Evolutionary conservation across 805 yeast species (phyloP), one percentile per base, ranked within the genome.

Genomic region (Yarrowia deformans): DNA sequence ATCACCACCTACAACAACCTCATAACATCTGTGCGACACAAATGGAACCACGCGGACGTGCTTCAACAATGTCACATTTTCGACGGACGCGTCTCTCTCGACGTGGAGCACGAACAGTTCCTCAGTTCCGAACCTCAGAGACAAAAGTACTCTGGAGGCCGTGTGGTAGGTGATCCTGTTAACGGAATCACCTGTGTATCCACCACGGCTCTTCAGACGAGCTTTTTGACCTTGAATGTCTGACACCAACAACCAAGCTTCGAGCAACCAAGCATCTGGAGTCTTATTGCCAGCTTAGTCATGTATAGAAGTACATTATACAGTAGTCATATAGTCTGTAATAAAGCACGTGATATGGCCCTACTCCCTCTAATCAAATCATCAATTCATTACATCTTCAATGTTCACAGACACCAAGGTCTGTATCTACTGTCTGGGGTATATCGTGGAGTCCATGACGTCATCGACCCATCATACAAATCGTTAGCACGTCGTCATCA

Each of bases 41-140:
- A 40, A n/a, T 56, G 63, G 63, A 42, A 56, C 48, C 63, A 56
- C 29, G 48, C 40, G 39, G 63, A 56, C 48, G 63, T 56, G 34
- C 63, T 56, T 7, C 63, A 42, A n/a, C 63, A 56, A 8, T 56
- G 63, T 39, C 63, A 56, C 37, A 42, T 56, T 16, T 29, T 56
- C 48, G 48, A 40, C 37, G 63, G 63, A 8, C 18, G 48, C 5
- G 48, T 56, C 6, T 10, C 9, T n/a, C 63, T 56, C n/a, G 16
- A 16, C 5, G 37, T 40, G 4, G 63, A 56, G 9, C 7, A 10
- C 12, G 48, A 19, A 3, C 37, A 40, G 48, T 56, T 56, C 8
- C 48, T 56, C 9, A 34, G n/a, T 12, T 16, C 39, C 18, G 12
- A 56, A 2, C 46, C 63, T 9, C 19, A 10, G 23, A 56, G 29